Conservation (phyloP, 371 early-diverging fungal species). For the Mucor indicus region DNA sequence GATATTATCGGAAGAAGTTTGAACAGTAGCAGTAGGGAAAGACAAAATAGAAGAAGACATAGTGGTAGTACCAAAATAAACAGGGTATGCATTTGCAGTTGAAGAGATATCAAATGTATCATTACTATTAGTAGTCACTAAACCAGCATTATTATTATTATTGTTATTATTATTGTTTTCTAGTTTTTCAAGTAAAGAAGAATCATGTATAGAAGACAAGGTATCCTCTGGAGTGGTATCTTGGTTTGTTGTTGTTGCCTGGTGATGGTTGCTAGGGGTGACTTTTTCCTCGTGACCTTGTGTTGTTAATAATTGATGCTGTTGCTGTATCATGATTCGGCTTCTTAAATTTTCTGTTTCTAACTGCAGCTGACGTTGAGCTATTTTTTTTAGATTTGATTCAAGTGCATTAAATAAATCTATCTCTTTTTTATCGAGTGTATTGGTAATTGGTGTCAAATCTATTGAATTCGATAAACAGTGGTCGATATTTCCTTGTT, state of each 20-base stretch:
- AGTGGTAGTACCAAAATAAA: constrained; percentile 23
- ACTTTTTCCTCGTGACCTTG: constrained; percentile 19
- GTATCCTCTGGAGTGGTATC: constrained; percentile 37
- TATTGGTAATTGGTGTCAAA: too few relatives aligned
- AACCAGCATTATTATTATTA: too few relatives aligned
- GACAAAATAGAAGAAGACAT: constrained; percentile 24
- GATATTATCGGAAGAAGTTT: constrained; percentile 30
- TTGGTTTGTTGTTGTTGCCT: background rate
- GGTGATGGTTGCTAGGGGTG: background rate
- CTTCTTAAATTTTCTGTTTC: constrained; percentile 43
- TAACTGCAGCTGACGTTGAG: constrained; percentile 34
- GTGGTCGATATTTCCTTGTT: constrained; percentile 37
- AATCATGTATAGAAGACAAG: constrained; percentile 28
- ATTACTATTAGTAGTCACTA: too few relatives aligned
- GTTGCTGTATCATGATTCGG: constrained; percentile 42
- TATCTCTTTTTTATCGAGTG: too few relatives aligned
- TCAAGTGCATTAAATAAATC: constrained; percentile 21
- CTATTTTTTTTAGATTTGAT: constrained; percentile 33
- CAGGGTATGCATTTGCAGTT: constrained; percentile 30
- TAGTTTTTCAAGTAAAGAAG: constrained; percentile 35
- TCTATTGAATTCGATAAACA: constrained; percentile 25
- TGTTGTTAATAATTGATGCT: constrained; percentile 30
- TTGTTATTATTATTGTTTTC: constrained; percentile 16
- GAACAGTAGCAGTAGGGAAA: constrained; percentile 26
- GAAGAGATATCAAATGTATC: constrained; percentile 33